These are phyloP conservation scores for Kickxella alabastrina DNA, from an alignment of 192 early-diverging fungal species.

Conservation along the genomic window DNA sequence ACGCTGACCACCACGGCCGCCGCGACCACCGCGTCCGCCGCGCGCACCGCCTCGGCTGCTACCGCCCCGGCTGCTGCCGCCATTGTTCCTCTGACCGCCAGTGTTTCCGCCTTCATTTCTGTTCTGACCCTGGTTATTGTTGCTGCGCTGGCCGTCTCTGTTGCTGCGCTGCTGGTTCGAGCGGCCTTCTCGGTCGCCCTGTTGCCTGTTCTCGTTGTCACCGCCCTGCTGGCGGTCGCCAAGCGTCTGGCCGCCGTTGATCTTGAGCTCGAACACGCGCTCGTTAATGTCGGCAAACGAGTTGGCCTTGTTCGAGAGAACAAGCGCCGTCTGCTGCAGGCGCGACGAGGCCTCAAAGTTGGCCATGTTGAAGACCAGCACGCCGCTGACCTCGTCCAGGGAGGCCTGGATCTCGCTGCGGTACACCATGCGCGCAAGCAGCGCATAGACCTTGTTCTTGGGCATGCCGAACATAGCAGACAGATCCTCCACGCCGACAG, in stretches of 20 bases:
- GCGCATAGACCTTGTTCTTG: constrained; percentile 57
- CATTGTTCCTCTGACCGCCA: constrained; percentile 6
- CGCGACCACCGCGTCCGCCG: constrained; percentile 4
- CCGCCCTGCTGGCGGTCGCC: constrained; percentile 40
- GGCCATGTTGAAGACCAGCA: constrained; percentile 76
- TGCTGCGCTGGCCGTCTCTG: constrained; percentile 29
- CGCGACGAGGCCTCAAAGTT: constrained; percentile 62
- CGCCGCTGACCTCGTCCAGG: constrained; percentile 77
- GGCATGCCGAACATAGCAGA: constrained; percentile 85
- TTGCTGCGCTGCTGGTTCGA: constrained; percentile 34
- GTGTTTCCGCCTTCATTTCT: constrained; percentile 18
- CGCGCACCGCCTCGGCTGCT: constrained; percentile 14
- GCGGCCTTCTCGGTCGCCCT: constrained; percentile 39
- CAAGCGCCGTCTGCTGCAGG: constrained; percentile 82
- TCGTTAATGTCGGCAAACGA: constrained; percentile 89
- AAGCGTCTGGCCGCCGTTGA: constrained; percentile 43
- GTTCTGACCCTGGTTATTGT: constrained; percentile 15
- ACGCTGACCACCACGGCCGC: constrained; percentile 23
- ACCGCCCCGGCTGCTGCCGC: constrained; percentile 8
- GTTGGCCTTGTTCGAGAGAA: constrained; percentile 83
- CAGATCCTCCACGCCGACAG: constrained; percentile 78
- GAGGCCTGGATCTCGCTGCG: constrained; percentile 86
- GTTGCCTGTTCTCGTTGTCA: constrained; percentile 19
- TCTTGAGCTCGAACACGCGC: constrained; percentile 77
- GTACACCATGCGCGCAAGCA: constrained; percentile 93